phyloP scores from a whole-genome alignment of 306 rosid genomes.

The Prunus mira region DNA sequence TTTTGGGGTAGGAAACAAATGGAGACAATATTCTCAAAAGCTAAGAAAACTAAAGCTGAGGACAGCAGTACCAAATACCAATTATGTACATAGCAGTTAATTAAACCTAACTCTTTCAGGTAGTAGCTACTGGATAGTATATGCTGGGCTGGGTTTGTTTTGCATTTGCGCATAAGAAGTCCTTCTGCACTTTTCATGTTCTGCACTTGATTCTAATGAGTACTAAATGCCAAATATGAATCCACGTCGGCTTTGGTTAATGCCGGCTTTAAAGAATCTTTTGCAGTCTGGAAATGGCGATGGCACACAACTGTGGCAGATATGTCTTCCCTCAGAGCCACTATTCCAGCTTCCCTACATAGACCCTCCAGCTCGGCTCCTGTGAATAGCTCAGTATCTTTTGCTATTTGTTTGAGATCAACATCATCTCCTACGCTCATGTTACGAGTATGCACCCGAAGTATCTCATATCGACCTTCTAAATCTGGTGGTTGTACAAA shows the following conservation, averaged over 20 bases:
- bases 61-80: too few relatives aligned
- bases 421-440: constrained; percentile 60
- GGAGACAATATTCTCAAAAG: too few relatives aligned
- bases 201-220: constrained; percentile 23
- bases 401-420: constrained; percentile 63
- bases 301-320: constrained; percentile 50
- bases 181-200: background rate
- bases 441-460: constrained; percentile 62
- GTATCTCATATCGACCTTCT: constrained; percentile 80
- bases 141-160: constrained; percentile 22
- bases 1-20: too few relatives aligned
- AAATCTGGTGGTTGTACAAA: constrained; percentile 90
- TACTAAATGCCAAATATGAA: constrained; percentile 31
- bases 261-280: constrained; percentile 61
- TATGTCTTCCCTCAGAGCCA: constrained; percentile 80
- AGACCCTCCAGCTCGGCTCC: constrained; percentile 89
- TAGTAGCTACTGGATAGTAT: constrained; percentile 28
- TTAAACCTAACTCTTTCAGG: constrained; percentile 18
- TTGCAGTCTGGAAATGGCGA: constrained; percentile 65
- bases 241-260: constrained; percentile 50
- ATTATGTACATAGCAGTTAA: background rate
- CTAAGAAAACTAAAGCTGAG: too few relatives aligned
- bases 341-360: constrained; percentile 83
- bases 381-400: constrained; percentile 74
- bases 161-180: constrained; percentile 7